phyloP scores from a whole-genome alignment of 495 filamentous ascomycete species.

The Penicillium coprophilum region DNA sequence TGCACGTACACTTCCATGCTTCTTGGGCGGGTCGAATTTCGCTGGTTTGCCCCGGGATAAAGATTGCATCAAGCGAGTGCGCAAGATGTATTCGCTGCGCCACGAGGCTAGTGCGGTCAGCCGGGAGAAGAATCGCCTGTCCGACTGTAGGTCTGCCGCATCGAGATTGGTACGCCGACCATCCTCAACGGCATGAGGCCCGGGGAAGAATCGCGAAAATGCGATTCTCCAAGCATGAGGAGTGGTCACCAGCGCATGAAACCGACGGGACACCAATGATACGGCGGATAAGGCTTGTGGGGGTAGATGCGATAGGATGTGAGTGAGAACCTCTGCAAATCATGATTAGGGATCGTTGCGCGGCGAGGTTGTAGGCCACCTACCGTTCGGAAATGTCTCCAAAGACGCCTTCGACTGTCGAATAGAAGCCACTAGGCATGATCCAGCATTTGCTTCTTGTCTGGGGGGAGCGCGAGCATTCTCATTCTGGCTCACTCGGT shows the following conservation, averaged over 20 bases:
- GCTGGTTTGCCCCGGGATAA: conserved; percentile 73
- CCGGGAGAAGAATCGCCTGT: conserved; percentile 74
- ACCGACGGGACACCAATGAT: conserved; percentile 78
- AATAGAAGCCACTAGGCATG: conserved; percentile 51
- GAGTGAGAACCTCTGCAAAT: conserved; percentile 77
- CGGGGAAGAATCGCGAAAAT: conserved; percentile 86
- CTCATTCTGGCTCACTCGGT: conserved; percentile 74
- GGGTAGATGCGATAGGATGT: conserved; percentile 85
- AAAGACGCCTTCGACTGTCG: conserved; percentile 53
- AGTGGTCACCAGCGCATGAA: conserved; percentile 78
- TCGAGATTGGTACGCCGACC: conserved; percentile 23
- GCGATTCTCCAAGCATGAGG: conserved; percentile 90
- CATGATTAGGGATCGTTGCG: conserved; percentile 26
- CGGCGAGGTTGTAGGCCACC: conserved; percentile 24
- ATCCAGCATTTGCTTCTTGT: not conserved
- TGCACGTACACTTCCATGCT: conserved; percentile 46
- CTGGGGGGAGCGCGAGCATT: conserved; percentile 31
- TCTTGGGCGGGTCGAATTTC: conserved; percentile 53
- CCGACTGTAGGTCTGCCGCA: conserved; percentile 55
- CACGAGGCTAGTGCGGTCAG: conserved; percentile 79
- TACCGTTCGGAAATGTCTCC: conserved; percentile 79
- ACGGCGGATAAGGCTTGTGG: conserved; percentile 74
- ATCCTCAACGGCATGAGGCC: conserved; percentile 52
- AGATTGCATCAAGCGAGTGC: conserved; percentile 80
- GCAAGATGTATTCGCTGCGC: conserved; percentile 87